Percentiles rank a stretch among this genome's conserved stretches.
phyloP scores from a whole-genome alignment of 2,329 filamentous ascomycete genomes.

The Ceratocystis diversiconidia region DNA sequence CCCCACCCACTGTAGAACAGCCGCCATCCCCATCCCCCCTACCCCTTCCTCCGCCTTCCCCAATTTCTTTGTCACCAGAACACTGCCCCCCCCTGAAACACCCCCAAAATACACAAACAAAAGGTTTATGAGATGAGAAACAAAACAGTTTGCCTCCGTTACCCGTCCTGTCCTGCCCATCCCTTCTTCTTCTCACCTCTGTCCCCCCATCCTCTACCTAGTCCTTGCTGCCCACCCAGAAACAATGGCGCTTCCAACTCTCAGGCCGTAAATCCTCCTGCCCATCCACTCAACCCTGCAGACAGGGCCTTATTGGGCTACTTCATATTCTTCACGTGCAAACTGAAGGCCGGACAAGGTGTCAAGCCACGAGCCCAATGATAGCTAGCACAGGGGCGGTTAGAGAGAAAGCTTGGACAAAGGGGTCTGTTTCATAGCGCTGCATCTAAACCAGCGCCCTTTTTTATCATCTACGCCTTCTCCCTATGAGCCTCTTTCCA shows the following conservation, averaged over 20 bases:
- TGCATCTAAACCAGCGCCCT: not conserved
- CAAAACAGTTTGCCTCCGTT: not conserved
- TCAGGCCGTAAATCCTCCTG: not conserved
- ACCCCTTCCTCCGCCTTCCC: not conserved
- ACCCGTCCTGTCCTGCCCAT: not conserved
- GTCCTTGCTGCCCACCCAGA: not conserved
- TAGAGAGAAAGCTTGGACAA: not conserved
- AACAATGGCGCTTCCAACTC: not conserved
- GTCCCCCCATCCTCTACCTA: not conserved
- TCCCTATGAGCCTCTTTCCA: not conserved
- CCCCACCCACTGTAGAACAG: not conserved
- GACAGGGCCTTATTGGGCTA: not conserved
- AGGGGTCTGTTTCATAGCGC: not conserved
- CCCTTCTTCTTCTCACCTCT: not conserved
- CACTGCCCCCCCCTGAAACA: conserved; percentile 3
- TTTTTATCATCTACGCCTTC: not conserved
- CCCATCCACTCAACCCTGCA: not conserved
- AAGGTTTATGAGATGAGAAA: not conserved
- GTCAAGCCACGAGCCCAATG: not conserved
- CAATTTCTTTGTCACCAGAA: not conserved
- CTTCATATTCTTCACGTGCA: not conserved
- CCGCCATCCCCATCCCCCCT: not conserved
- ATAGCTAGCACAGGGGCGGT: not conserved
- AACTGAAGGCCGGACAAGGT: not conserved
- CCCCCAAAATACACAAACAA: not conserved